Evolutionary conservation across 495 filamentous ascomycete genomes (phyloP), one percentile per base, ranked within the genome.

Genomic region (Amorphotheca resinae): DNA sequence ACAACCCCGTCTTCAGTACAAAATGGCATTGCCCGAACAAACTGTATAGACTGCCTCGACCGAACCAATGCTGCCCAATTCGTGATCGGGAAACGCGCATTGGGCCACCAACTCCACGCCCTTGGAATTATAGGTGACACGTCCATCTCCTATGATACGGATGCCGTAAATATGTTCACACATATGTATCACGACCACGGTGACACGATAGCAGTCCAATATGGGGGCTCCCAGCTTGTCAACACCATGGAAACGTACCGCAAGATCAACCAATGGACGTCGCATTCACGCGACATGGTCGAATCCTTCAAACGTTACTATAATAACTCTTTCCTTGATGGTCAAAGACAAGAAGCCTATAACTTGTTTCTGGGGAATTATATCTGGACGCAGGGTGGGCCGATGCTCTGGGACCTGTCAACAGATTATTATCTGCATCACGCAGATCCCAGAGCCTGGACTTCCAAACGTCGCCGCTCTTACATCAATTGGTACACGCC

Each of bases 191-290:
- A 95, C 55, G 86, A 91, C 50, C 91, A 98, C 56, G 91, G 91
- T 28, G 91, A 98, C 55, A 94, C 86, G 15, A 95, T 98, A 57
- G 91, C 91, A 17, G 82, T 95, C 22, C 91, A 98, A 55, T 98
- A 98, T 56, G 93, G 93, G 38, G 93, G 91, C 18, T 95, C 88
- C 8, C 91, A 96, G 59, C 70, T 98, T 1, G 91, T 98, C 45
- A 98, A 98, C 60, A 98, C 91, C 1, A 95, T 95, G 89, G 88
- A 88, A 44, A 96, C 93, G 1, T 98, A 98, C 59, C 79, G 91
- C 38, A 95, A 95, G 60, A 93, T 95, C 57, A 96, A 96, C 47
- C 88, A 95, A 57, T 98, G 91, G 91, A 94, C 85, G 30, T 94
- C 87, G 50, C 85, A 93, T 54, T 95, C 91, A 5, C 73, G 91